Conservation (phyloP, 257 asterid species). For the Solanum pennellii region DNA sequence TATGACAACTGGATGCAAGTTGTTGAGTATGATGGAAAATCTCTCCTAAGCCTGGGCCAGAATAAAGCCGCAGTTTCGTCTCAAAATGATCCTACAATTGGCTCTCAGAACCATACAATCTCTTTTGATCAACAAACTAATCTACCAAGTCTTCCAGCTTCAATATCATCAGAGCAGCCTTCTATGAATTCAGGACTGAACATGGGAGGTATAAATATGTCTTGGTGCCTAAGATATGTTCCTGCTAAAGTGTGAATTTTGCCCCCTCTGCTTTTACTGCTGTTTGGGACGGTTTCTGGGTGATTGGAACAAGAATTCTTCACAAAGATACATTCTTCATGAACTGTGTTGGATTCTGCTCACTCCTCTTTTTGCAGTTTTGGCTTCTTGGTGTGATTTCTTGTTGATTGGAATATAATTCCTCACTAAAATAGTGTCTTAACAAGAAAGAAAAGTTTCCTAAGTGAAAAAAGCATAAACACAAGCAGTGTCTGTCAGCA, state of each 20-base stretch:
- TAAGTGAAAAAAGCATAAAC: background rate
- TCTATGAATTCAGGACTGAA: constrained; percentile 35
- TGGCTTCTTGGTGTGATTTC: background rate
- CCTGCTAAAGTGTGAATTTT: background rate
- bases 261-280: background rate
- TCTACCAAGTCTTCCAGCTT: constrained; percentile 45
- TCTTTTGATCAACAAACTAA: constrained; percentile 43
- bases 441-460: background rate
- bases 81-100: constrained; percentile 24
- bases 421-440: background rate
- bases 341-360: background rate
- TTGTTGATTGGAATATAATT: background rate
- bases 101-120: constrained; percentile 33
- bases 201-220: constrained; percentile 46
- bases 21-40: constrained; percentile 81
- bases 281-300: background rate
- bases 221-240: background rate
- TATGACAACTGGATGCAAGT: constrained; percentile 89
- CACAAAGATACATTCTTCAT: background rate
- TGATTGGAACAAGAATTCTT: background rate
- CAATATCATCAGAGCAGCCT: constrained; percentile 48
- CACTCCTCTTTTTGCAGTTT: background rate
- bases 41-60: constrained; percentile 54
- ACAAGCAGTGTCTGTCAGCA: background rate
- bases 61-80: constrained; percentile 27